Conservation (phyloP, 441 rosid genomes). For the Pelargonium myrrhifolium region DNA sequence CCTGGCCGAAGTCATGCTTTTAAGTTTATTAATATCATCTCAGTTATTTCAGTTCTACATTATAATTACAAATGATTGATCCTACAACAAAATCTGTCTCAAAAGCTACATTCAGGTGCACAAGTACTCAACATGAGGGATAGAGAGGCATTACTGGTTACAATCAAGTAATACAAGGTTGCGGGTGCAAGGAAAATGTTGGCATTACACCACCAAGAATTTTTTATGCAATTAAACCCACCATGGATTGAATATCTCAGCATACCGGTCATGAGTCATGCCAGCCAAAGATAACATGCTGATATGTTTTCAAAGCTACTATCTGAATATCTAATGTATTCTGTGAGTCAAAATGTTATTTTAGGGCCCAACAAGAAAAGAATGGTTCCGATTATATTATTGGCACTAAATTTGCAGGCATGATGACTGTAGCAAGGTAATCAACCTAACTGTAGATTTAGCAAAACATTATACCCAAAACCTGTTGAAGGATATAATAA, state of each 20-base stretch:
- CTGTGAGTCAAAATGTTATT: not conserved
- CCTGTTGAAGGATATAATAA: not conserved
- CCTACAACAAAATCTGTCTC: not conserved
- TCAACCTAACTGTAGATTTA: not conserved
- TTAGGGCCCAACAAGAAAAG: not conserved
- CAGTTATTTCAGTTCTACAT: not conserved
- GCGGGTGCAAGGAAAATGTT: not conserved
- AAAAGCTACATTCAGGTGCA: not conserved
- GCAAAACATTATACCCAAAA: slow-evolving; percentile 1
- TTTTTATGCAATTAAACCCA: not conserved
- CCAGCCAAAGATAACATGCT: not conserved
- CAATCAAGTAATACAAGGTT: not conserved
- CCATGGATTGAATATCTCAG: slow-evolving; percentile 1
- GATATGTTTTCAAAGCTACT: not conserved
- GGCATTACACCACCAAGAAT: not conserved
- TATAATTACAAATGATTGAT: not conserved
- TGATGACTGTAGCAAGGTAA: not conserved
- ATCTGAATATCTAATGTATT: not conserved
- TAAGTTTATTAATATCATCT: not conserved
- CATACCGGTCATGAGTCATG: not conserved
- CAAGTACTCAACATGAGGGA: not conserved
- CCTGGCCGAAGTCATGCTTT: not conserved
- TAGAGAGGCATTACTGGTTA: not conserved
- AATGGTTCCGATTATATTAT: not conserved
- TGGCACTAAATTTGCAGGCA: not conserved